phyloP scores from a whole-genome alignment of 169 alveolate genomes.

The Cyclospora cayetanensis region DNA sequence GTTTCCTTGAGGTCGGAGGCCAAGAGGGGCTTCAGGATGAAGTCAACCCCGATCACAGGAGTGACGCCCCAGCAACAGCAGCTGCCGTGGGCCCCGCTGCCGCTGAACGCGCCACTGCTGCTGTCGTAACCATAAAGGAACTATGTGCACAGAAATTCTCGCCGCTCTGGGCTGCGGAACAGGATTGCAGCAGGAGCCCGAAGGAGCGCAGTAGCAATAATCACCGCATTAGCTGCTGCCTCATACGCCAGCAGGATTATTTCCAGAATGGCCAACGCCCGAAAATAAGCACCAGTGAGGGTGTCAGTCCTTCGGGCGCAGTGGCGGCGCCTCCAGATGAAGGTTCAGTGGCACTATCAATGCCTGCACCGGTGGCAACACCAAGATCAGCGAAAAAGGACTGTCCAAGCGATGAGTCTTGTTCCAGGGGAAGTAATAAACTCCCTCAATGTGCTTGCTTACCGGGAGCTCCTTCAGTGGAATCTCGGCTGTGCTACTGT shows the following conservation, averaged over 20 bases:
- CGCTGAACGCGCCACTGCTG: neutral
- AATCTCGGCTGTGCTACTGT: conserved; percentile 43
- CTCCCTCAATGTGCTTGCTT: too few relatives aligned
- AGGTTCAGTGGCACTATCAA: neutral
- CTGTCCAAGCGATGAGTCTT: neutral
- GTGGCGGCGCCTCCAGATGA: neutral
- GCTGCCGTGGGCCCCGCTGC: neutral
- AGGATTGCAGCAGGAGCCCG: neutral
- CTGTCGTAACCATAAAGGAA: neutral
- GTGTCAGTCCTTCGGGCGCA: conserved; percentile 1
- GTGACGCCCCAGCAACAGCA: neutral
- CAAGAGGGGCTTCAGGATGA: neutral
- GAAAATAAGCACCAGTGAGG: too few relatives aligned
- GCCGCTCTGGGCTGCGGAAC: neutral
- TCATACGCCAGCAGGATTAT: conserved; percentile 45
- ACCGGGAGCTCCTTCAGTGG: conserved; percentile 6
- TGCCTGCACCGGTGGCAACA: neutral
- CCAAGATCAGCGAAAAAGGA: neutral
- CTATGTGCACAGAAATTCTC: too few relatives aligned
- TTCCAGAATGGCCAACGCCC: too few relatives aligned
- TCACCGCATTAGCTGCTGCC: neutral
- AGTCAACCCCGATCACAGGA: neutral
- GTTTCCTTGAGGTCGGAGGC: neutral
- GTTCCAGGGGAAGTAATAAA: too few relatives aligned
- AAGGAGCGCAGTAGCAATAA: neutral